Evolutionary conservation across 306 rosid genomes (phyloP).

Genomic region (Benincasa hispida): DNA sequence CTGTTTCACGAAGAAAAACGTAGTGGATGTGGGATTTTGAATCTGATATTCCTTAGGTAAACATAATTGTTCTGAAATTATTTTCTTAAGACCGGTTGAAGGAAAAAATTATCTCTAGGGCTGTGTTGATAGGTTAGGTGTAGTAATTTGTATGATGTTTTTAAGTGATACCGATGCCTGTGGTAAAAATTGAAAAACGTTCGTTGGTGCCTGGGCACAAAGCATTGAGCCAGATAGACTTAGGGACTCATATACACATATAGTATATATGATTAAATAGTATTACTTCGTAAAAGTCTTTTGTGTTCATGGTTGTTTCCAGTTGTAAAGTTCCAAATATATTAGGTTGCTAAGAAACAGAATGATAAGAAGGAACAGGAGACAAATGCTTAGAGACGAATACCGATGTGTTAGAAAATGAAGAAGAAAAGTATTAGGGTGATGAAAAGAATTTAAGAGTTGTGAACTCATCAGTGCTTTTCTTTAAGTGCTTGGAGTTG

Average conservation of each 20-base stretch:
- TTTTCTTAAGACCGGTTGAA: background rate
- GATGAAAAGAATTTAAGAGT: background rate
- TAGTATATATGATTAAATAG: background rate
- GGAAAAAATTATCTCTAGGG: background rate
- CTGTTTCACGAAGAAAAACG: background rate
- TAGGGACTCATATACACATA: background rate
- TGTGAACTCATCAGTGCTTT: background rate
- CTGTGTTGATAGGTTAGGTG: background rate
- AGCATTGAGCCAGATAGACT: background rate
- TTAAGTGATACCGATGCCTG: background rate
- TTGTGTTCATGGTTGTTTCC: background rate
- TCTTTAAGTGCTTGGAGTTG: background rate
- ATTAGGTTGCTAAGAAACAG: background rate
- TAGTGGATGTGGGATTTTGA: background rate
- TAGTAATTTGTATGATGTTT: background rate
- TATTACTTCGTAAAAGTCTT: background rate
- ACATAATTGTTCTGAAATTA: background rate
- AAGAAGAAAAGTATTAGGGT: background rate
- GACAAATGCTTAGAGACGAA: background rate
- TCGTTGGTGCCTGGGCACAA: background rate
- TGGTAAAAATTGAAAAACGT: background rate
- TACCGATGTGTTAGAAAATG: background rate
- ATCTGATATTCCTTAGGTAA: background rate
- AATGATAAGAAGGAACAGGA: background rate
- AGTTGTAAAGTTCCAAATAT: background rate